phyloP scores from a whole-genome alignment of 2,329 filamentous ascomycete species.

The Scortechinia acanthostroma region DNA sequence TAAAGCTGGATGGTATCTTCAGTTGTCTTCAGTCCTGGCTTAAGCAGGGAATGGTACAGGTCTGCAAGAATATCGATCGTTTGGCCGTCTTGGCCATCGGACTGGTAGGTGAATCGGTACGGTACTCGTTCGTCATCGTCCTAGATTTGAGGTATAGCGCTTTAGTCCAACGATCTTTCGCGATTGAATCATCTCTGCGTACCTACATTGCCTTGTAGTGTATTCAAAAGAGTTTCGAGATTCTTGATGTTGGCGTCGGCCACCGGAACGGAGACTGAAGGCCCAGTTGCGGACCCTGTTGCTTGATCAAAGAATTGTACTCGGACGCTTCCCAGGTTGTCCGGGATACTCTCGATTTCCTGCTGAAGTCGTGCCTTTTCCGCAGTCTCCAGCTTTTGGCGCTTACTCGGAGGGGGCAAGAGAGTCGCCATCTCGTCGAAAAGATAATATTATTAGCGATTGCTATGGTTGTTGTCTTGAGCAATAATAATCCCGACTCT shows the following conservation, averaged over 20 bases:
- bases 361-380: constrained; percentile 70
- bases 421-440: constrained; percentile 84
- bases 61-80: constrained; percentile 46
- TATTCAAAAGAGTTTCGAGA: constrained; percentile 79
- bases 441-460: too few species aligned
- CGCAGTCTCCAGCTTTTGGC: constrained; percentile 70
- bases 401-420: constrained; percentile 78
- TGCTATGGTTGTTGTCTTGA: neutral
- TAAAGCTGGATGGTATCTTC: constrained; percentile 48
- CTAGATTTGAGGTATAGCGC: neutral
- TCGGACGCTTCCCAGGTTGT: constrained; percentile 69
- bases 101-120: constrained; percentile 53
- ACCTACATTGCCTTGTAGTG: constrained; percentile 66
- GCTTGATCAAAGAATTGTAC: constrained; percentile 81
- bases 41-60: constrained; percentile 43
- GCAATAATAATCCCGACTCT: neutral
- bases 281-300: constrained; percentile 56
- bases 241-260: constrained; percentile 84
- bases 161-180: neutral
- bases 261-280: constrained; percentile 64
- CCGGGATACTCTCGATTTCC: constrained; percentile 64
- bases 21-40: constrained; percentile 37
- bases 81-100: constrained; percentile 29
- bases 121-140: constrained; percentile 51
- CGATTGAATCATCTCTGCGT: too few species aligned